A percentile compares a stretch with the other conserved stretches of the same genome.
These are phyloP conservation scores for Asterophora lycoperdoides DNA, from an alignment of 768 basidiomycete genomes.

Conservation along the genomic window DNA sequence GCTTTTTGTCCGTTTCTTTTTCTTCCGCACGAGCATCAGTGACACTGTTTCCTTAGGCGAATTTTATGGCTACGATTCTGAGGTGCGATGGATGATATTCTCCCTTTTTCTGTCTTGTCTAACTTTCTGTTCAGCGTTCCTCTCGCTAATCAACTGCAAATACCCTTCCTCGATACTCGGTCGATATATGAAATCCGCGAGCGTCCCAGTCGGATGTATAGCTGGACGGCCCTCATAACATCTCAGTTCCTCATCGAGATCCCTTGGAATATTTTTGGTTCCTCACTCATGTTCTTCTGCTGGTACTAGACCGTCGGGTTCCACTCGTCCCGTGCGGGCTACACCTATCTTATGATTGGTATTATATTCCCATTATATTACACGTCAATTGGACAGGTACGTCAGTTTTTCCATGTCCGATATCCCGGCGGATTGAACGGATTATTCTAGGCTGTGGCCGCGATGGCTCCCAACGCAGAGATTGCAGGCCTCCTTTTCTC, in stretches of 20 bases:
- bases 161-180: constrained; percentile 56
- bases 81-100: constrained; percentile 14
- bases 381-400: constrained; percentile 51
- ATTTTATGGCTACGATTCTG: constrained; percentile 53
- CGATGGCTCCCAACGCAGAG: constrained; percentile 52
- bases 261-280: constrained; percentile 59
- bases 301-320: constrained; percentile 75
- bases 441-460: constrained; percentile 46
- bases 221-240: constrained; percentile 55
- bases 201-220: constrained; percentile 60
- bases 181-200: constrained; percentile 66
- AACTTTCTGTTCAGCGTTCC: constrained; percentile 33
- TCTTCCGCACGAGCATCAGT: background rate
- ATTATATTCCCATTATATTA: constrained; percentile 58
- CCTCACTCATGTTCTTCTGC: constrained; percentile 55
- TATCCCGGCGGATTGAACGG: too few relatives aligned
- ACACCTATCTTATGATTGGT: constrained; percentile 50
- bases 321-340: constrained; percentile 49
- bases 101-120: background rate
- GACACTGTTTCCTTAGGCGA: constrained; percentile 29
- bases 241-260: constrained; percentile 54
- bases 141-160: constrained; percentile 60
- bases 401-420: background rate
- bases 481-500: constrained; percentile 52
- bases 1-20: constrained; percentile 46